A percentile compares a stretch with the other conserved stretches of the same genome.
Conservation (phyloP, 1,139 yeast genomes). For the Hyphopichia fennica region DNA sequence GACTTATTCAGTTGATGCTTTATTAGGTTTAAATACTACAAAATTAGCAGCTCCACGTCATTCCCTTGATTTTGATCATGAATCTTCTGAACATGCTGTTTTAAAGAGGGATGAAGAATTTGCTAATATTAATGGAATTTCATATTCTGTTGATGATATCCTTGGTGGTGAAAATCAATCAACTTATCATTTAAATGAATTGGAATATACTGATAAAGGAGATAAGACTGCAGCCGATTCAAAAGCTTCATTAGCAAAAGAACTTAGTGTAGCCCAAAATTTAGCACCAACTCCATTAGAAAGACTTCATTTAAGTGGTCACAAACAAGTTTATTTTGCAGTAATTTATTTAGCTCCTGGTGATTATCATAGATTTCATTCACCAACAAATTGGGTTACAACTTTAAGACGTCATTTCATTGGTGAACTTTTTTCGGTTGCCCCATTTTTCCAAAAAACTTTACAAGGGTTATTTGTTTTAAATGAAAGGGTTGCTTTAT, state of each 20-base stretch:
- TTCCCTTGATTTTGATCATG: conserved; percentile 48
- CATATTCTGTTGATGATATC: conserved; percentile 68
- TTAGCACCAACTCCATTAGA: conserved; percentile 40
- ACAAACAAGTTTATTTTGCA: conserved; percentile 75
- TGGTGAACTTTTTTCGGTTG: conserved; percentile 94
- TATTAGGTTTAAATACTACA: conserved; percentile 64
- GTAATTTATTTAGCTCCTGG: conserved; percentile 98
- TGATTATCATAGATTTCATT: conserved; percentile 95
- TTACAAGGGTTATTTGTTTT: conserved; percentile 84
- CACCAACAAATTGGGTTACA: conserved; percentile 96
- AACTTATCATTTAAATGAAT: conserved; percentile 41
- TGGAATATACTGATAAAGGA: conserved; percentile 60
- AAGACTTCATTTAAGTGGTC: conserved; percentile 23
- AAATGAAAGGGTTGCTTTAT: conserved; percentile 91
- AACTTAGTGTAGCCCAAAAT: conserved; percentile 43
- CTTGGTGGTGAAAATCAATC: conserved; percentile 45
- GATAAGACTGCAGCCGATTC: conserved; percentile 44
- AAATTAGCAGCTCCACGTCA: conserved; percentile 63
- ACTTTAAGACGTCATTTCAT: conserved; percentile 92
- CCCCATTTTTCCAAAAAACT: conserved; percentile 91
- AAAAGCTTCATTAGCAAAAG: conserved; percentile 35
- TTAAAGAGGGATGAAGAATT: conserved; percentile 67
- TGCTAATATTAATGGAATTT: conserved; percentile 75
- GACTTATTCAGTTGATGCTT: conserved; percentile 87
- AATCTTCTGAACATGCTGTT: conserved; percentile 43